Percentiles rank a stretch among this genome's conserved stretches.
These are phyloP conservation scores for Primulina tabacum DNA, from an alignment of 257 asterid genomes.

Conservation along the genomic window DNA sequence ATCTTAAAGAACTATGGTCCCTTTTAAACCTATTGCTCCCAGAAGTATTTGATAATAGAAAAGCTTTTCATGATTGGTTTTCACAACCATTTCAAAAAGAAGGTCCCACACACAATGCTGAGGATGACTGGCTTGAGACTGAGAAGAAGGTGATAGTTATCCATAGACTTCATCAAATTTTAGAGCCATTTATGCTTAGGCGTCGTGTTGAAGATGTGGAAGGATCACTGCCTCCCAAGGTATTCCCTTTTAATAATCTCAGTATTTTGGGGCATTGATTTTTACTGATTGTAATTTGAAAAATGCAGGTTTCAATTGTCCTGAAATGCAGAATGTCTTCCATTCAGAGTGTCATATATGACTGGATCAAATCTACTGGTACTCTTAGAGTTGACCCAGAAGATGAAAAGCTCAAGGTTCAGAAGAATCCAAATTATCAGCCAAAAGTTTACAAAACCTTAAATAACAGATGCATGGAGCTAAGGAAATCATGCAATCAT, in stretches of 20 bases:
- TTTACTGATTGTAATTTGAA: slow-evolving; percentile 34
- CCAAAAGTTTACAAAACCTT: slow-evolving; percentile 68
- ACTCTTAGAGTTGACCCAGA: slow-evolving; percentile 95
- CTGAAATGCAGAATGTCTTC: slow-evolving; percentile 97
- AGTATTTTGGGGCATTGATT: slow-evolving; percentile 14
- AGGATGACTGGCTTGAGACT: slow-evolving; percentile 99
- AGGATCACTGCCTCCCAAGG: slow-evolving; percentile 99
- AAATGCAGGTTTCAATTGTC: slow-evolving; percentile 85
- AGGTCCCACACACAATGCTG: slow-evolving; percentile 72
- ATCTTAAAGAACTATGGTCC: slow-evolving; percentile 99
- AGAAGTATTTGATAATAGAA: slow-evolving; percentile 93
- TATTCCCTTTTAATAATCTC: slow-evolving; percentile 30
- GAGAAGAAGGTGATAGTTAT: slow-evolving; percentile 97
- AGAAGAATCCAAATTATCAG: slow-evolving; percentile 76
- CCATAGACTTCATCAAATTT: slow-evolving; percentile 96
- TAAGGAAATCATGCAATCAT: slow-evolving; percentile 93
- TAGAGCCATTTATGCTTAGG: slow-evolving; percentile 99
- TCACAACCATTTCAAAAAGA: slow-evolving; percentile 97
- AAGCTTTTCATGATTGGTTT: slow-evolving; percentile 99
- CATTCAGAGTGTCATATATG: slow-evolving; percentile 86
- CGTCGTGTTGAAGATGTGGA: slow-evolving; percentile 99
- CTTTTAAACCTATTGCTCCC: slow-evolving; percentile 94
- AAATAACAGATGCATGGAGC: slow-evolving; percentile 97
- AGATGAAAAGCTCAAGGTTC: slow-evolving; percentile 77
- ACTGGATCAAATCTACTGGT: slow-evolving; percentile 97